phyloP scores from a whole-genome alignment of 306 rosid genomes.

The Cucurbita pepo region DNA sequence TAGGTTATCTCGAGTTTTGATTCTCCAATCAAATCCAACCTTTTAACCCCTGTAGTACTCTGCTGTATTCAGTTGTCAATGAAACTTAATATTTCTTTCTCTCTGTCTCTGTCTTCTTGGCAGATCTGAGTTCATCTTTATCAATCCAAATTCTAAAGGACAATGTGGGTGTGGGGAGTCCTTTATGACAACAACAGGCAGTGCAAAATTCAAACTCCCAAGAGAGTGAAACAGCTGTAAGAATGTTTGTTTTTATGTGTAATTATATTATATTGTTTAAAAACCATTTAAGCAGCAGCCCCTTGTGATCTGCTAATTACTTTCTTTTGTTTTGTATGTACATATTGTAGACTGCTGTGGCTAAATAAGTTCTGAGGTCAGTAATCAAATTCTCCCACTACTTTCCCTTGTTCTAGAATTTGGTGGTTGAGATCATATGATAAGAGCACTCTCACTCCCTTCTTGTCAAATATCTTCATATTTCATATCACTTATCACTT shows the following conservation, averaged over 20 bases:
- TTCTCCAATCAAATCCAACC: neutral
- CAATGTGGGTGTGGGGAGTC: constrained; percentile 97
- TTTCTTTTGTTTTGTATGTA: neutral
- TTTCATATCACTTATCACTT: too few species aligned
- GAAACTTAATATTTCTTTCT: neutral
- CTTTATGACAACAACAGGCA: constrained; percentile 62
- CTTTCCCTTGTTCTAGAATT: neutral
- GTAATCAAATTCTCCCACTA: neutral
- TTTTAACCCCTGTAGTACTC: too few species aligned
- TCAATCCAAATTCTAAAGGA: constrained; percentile 92
- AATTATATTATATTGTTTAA: neutral
- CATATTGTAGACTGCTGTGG: neutral
- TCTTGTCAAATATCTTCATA: too few species aligned
- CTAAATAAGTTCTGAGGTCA: neutral
- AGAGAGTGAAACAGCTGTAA: neutral
- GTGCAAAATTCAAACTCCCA: constrained; percentile 17
- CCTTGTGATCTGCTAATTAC: neutral
- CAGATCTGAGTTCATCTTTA: constrained; percentile 84
- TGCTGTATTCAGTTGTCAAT: neutral
- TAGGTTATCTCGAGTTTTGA: too few species aligned
- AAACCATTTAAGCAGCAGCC: neutral
- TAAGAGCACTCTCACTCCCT: too few species aligned
- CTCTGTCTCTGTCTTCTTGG: neutral
- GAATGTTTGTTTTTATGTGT: neutral
- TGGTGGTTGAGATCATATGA: neutral